Conservation (phyloP, 108 stramenopile genomes). For the Skeletonema tropicum region DNA sequence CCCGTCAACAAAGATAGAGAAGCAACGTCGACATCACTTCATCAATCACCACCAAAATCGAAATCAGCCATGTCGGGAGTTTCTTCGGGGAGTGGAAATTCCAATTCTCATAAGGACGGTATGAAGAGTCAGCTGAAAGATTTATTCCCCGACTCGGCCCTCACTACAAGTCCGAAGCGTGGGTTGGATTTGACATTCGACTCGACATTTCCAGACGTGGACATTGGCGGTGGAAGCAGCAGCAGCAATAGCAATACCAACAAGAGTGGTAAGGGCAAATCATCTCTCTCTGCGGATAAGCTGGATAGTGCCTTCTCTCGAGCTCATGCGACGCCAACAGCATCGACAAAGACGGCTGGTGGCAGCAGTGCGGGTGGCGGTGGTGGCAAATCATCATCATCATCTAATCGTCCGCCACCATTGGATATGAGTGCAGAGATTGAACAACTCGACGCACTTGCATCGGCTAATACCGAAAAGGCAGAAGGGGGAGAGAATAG, state of each 20-base stretch:
- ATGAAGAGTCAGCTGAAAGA: slow-evolving; percentile 7
- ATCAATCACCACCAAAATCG: slow-evolving; percentile 3
- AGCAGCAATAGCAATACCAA: slow-evolving; percentile 1
- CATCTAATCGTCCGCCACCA: slow-evolving; percentile 20
- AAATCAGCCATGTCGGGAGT: background rate
- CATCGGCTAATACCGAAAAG: slow-evolving; percentile 2
- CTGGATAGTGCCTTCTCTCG: slow-evolving; percentile 15
- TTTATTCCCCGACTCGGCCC: slow-evolving; percentile 3
- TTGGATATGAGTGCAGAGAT: slow-evolving; percentile 46
- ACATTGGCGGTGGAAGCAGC: background rate
- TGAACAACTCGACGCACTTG: slow-evolving; percentile 52
- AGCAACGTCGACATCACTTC: slow-evolving; percentile 5
- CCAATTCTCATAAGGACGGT: background rate
- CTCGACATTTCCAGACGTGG: background rate
- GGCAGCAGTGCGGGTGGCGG: too few relatives aligned
- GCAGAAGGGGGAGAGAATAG: slow-evolving; percentile 3
- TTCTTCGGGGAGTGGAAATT: background rate
- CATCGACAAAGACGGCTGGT: background rate
- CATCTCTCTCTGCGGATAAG: slow-evolving; percentile 16
- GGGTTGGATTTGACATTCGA: slow-evolving; percentile 6
- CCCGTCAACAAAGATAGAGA: slow-evolving; percentile 14
- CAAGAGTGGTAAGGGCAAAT: slow-evolving; percentile 1
- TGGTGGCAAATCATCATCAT: slow-evolving; percentile 3
- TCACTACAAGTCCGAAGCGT: slow-evolving; percentile 4
- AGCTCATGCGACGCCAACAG: background rate